phyloP scores from a whole-genome alignment of 2,329 filamentous ascomycete species.

The Apiospora malaysiana region DNA sequence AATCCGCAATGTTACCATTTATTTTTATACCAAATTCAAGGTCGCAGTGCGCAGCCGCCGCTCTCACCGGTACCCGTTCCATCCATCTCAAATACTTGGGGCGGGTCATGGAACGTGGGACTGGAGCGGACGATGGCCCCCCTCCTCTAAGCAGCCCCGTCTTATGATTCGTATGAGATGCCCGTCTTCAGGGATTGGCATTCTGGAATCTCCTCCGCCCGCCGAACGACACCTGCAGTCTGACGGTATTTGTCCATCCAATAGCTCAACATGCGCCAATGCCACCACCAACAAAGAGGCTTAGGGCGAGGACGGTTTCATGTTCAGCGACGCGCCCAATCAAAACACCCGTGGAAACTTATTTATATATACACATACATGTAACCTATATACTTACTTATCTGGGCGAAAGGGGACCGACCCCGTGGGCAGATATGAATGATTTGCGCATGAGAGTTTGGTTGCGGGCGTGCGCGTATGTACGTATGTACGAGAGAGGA shows the following conservation, averaged over 20 bases:
- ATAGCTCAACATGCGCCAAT: neutral
- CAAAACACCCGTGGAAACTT: neutral
- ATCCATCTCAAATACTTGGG: neutral
- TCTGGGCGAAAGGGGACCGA: neutral
- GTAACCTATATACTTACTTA: too few species aligned
- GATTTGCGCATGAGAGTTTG: too few species aligned
- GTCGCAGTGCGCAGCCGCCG: neutral
- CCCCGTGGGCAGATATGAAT: neutral
- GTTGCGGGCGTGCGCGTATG: neutral
- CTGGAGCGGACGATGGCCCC: neutral
- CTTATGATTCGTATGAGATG: conserved; percentile 1
- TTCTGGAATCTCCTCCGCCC: neutral
- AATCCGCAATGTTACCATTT: neutral
- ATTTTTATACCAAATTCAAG: conserved; percentile 1
- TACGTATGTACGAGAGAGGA: neutral
- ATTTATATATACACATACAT: conserved; percentile 1
- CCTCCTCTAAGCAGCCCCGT: neutral
- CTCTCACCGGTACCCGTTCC: conserved; percentile 4
- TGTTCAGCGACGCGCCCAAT: neutral
- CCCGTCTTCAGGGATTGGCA: neutral
- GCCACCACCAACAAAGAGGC: neutral
- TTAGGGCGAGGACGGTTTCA: neutral
- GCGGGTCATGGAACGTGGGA: conserved; percentile 12
- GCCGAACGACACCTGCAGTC: too few species aligned
- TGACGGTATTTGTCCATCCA: neutral